Base-by-base conservation (phyloP, 257 asterid genomes). In the Catharanthus roseus region DNA sequence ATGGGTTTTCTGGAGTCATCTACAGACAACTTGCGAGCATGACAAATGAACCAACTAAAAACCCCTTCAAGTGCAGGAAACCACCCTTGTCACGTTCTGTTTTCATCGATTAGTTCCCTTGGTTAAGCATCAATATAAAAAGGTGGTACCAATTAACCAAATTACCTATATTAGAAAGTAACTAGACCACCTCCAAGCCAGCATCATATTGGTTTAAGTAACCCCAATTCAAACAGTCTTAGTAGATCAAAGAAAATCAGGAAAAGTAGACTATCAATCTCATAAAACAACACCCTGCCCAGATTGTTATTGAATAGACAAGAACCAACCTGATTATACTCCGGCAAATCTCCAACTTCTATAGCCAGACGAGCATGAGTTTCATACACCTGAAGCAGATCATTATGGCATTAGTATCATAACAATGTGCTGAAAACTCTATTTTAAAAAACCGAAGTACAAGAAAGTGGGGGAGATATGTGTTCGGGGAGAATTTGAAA, bases 281-380 rank as follows among this genome's bases (percentile, higher is more conserved):
- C 65, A 50, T 31, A 29, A 29, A 68, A 54, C 58, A 60, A 68
- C 64, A 58, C 61, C 39, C 6, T 29, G 65, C 26, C 5, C 21
- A 36, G 26, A 34, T 38, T 42, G 65, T 72, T 26, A 45, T 28
- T 4, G 15, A 42, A 24, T 29, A 31, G 11, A 23, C 51, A 69
- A 69, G 67, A 57, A 77, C 79, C 38, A 76, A 91, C 99, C 98
- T 95, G 99, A 83, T 95, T 95, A 81, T 75, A 89, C 85, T 95
- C 99, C 33, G 96, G 78, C 87, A 95, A 79, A 78, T 95, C 99
- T 64, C 96, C 99, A 79, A 74, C 84, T 87, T 91, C 98, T 67
- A 95, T 91, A 31, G 99, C 97, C 75, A 88, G 77, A 73, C 98
- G 93, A 78, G 95, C 99, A 86, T 91, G 99, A 78, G 95, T 90